Percentiles rank a stretch among this genome's conserved stretches.
These are phyloP conservation scores for Ascochyta rabiei DNA, from an alignment of 2,329 filamentous ascomycete species.

Conservation along the genomic window DNA sequence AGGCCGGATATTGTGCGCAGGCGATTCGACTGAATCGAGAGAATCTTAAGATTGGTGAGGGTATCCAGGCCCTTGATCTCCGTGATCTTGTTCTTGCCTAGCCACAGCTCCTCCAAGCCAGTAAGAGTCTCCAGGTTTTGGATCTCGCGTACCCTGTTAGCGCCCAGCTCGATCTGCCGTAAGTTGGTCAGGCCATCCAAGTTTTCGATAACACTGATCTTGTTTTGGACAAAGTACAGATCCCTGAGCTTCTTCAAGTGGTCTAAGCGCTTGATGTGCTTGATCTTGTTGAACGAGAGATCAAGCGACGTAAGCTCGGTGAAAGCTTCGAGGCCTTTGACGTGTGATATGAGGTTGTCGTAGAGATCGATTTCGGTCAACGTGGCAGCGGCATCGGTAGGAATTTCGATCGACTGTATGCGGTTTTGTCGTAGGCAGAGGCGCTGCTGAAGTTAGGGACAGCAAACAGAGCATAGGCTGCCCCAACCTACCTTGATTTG, in stretches of 20 bases:
- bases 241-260: slow-evolving; percentile 80
- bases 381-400: slow-evolving; percentile 67
- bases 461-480: not conserved
- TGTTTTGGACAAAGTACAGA: slow-evolving; percentile 93
- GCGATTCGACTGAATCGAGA: slow-evolving; percentile 95
- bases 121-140: slow-evolving; percentile 79
- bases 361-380: slow-evolving; percentile 91
- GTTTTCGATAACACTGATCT: slow-evolving; percentile 85
- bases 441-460: slow-evolving; percentile 52
- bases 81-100: slow-evolving; percentile 96
- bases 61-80: slow-evolving; percentile 77
- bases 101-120: slow-evolving; percentile 86
- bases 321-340: slow-evolving; percentile 81
- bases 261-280: slow-evolving; percentile 89
- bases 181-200: slow-evolving; percentile 76
- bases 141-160: slow-evolving; percentile 89
- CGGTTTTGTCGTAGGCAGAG: slow-evolving; percentile 93
- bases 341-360: slow-evolving; percentile 90
- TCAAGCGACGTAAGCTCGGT: slow-evolving; percentile 79
- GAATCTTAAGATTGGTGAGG: slow-evolving; percentile 79
- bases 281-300: slow-evolving; percentile 98
- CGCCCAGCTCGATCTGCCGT: slow-evolving; percentile 86
- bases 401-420: slow-evolving; percentile 79
- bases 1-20: slow-evolving; percentile 80
- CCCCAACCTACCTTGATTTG: slow-evolving; percentile 62